Base-by-base conservation (phyloP, 768 basidiomycete species). In the Calocera cornea region DNA sequence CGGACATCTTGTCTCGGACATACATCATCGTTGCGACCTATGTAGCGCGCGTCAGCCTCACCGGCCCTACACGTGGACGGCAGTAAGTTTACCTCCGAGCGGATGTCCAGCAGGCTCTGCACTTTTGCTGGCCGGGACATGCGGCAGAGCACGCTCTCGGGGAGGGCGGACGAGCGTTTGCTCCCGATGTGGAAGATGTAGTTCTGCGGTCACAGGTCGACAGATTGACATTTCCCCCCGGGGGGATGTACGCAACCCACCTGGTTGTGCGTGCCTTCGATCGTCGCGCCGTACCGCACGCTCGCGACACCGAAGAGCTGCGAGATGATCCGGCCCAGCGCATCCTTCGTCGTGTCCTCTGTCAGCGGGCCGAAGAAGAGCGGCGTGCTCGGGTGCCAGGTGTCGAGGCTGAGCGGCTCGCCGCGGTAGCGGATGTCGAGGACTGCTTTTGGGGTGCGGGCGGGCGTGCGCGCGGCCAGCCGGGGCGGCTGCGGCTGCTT, bases 61-160 rank as follows among this genome's bases (percentile, higher is more conserved):
- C 54, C 7, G 24, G n/a, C n/a, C n/a, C n/a, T n/a, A n/a, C n/a
- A n/a, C n/a, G n/a, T n/a, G n/a, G n/a, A n/a, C n/a, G n/a, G n/a
- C n/a, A n/a, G n/a, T n/a, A n/a, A n/a, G n/a, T n/a, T n/a, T 33
- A 60, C 54, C 54, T 60, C 54, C 7, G 54, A 60, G 54, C 54
- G 54, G 16, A 60, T 33, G 54, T 22, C 22, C 31, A 60, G 24
- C 54, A 60, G 22, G 54, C 54, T 60, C 24, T 60, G 24, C 3
- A 60, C 54, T 60, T 60, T 60, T 16, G 24, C 24, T 5, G 54
- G 54, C 2, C 54, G 24, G 14, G 54, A 60, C 5, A 60, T 11
- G 16, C 54, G 24, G 54, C 54, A 60, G 11, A 60, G 54, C 31
- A 60, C 54, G 54, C 27, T 60, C 31, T 27, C 31, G 54, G 54